phyloP scores from a whole-genome alignment of 2,329 filamentous ascomycete species.

The Lasiodiplodia theobromae region DNA sequence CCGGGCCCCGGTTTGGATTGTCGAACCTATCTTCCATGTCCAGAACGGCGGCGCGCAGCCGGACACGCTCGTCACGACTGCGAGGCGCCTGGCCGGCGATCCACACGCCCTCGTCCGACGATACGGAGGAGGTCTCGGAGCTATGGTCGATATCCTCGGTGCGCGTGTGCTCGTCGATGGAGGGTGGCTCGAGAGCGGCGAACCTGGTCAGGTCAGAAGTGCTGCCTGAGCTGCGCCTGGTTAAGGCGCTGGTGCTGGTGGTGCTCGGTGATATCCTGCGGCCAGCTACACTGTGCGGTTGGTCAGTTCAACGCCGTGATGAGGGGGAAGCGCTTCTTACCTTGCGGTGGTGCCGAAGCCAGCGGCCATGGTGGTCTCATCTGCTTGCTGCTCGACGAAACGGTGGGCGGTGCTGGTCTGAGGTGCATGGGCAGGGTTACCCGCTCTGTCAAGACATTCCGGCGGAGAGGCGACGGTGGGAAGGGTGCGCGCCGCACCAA shows the following conservation, averaged over 20 bases:
- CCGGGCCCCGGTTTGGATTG: neutral
- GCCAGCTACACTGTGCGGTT: neutral
- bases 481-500: neutral
- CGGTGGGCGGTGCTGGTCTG: neutral
- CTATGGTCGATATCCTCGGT: neutral
- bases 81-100: conserved; percentile 8
- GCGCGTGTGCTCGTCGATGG: neutral
- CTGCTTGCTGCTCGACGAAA: neutral
- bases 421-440: neutral
- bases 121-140: neutral
- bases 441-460: neutral
- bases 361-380: neutral
- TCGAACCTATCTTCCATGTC: neutral
- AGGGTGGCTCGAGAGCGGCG: neutral
- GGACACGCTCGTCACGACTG: neutral
- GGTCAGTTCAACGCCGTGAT: neutral
- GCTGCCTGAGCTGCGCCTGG: neutral
- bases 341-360: neutral
- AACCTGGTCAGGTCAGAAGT: neutral
- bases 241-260: neutral
- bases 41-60: neutral
- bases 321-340: neutral
- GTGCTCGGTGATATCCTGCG: neutral
- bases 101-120: conserved; percentile 4
- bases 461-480: no score